These are phyloP conservation scores for Hymenoscyphus linearis DNA, from an alignment of 2,329 filamentous ascomycete species.

Conservation along the genomic window DNA sequence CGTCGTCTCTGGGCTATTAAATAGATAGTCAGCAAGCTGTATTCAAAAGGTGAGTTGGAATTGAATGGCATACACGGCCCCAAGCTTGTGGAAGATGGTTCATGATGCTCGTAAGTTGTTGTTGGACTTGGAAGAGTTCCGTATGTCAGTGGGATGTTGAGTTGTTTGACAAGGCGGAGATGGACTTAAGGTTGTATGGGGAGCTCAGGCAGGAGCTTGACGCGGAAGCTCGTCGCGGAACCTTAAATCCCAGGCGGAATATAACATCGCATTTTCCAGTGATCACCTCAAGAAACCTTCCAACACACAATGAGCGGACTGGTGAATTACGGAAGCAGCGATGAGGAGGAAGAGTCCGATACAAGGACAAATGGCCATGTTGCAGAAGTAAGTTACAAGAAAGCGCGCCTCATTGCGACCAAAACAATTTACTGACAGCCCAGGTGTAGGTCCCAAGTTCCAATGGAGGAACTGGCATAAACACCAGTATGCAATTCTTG, in stretches of 20 bases:
- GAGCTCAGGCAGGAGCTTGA: slow-evolving; percentile 20
- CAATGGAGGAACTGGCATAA: slow-evolving; percentile 16
- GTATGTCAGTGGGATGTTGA: slow-evolving; percentile 2
- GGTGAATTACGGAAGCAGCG: slow-evolving; percentile 37
- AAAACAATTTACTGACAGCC: slow-evolving; percentile 19
- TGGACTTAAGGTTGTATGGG: slow-evolving; percentile 4
- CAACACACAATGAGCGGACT: slow-evolving; percentile 29
- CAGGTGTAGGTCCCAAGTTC: slow-evolving; percentile 18
- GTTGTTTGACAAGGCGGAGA: slow-evolving; percentile 4
- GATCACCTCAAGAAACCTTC: background rate
- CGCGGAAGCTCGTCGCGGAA: slow-evolving; percentile 15
- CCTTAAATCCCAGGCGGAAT: slow-evolving; percentile 12
- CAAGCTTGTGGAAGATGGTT: slow-evolving; percentile 69
- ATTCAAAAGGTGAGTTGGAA: background rate
- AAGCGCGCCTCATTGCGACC: background rate
- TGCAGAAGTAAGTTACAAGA: slow-evolving; percentile 18
- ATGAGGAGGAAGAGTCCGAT: slow-evolving; percentile 31
- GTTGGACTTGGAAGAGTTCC: background rate
- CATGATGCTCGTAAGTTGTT: slow-evolving; percentile 40
- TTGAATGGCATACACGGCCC: slow-evolving; percentile 57
- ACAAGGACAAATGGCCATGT: slow-evolving; percentile 13
- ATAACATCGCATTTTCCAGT: background rate
- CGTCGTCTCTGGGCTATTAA: slow-evolving; percentile 83
- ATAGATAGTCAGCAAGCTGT: slow-evolving; percentile 34
- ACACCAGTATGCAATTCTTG: slow-evolving; percentile 16